A percentile compares a stretch with the other conserved stretches of the same genome.
phyloP scores from a whole-genome alignment of 306 rosid species.

The Gleditsia sinensis region DNA sequence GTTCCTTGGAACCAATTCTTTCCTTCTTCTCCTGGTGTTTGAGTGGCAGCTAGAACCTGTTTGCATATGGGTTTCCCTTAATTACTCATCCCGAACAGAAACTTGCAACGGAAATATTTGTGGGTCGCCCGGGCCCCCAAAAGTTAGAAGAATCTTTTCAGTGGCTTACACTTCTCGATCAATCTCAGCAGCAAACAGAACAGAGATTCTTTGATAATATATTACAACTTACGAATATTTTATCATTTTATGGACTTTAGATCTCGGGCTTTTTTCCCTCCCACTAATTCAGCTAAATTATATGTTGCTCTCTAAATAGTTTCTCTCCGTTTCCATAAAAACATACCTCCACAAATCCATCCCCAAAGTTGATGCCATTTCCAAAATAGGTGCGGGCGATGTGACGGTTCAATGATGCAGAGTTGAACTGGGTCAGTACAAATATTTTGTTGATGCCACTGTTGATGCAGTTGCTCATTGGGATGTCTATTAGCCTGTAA shows the following conservation, averaged over 20 bases:
- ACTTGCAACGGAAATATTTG: neutral
- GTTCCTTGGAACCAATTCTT: conserved; percentile 98
- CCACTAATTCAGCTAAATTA: neutral
- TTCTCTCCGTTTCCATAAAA: neutral
- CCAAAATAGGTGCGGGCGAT: conserved; percentile 86
- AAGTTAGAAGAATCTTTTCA: neutral
- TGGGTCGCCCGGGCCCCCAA: neutral
- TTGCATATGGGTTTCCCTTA: conserved; percentile 31
- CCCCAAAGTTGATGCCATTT: conserved; percentile 86
- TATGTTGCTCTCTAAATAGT: neutral
- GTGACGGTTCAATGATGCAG: conserved; percentile 94
- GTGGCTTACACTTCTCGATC: conserved; percentile 26
- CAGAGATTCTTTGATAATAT: neutral
- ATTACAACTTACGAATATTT: neutral
- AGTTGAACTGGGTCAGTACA: conserved; percentile 86
- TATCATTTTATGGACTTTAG: conserved; percentile 2
- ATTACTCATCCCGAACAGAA: conserved; percentile 16
- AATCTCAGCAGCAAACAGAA: conserved; percentile 20
- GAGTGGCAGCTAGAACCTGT: conserved; percentile 98
- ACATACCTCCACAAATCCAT: conserved; percentile 89
- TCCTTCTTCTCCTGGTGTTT: conserved; percentile 91
- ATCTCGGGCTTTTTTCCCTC: neutral
- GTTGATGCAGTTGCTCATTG: conserved; percentile 95
- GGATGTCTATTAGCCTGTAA: conserved; percentile 91
- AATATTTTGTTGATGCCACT: conserved; percentile 89